phyloP scores from a whole-genome alignment of 768 basidiomycete genomes.

The Pisolithus orientalis region DNA sequence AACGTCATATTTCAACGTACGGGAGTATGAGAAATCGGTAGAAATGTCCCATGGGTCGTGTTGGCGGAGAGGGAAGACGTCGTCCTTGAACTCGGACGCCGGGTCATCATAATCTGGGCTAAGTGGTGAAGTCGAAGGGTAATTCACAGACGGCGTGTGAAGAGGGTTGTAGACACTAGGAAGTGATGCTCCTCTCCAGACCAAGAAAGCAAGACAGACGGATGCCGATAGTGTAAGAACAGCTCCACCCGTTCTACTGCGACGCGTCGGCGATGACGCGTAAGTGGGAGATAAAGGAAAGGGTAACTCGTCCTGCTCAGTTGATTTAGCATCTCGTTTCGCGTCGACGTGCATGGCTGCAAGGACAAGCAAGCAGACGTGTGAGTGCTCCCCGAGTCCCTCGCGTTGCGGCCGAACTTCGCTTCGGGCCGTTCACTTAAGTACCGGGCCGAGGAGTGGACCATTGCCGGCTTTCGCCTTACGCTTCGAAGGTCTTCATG shows the following conservation, averaged over 20 bases:
- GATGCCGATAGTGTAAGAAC: conserved; percentile 15
- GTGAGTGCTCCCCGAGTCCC: background rate
- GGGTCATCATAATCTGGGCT: conserved; percentile 24
- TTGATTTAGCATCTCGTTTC: background rate
- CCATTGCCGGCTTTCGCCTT: background rate
- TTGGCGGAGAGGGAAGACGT: conserved; percentile 59
- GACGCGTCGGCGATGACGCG: background rate
- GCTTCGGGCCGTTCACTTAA: too few species aligned
- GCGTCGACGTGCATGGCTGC: background rate
- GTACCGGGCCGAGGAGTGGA: background rate
- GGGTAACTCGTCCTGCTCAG: conserved; percentile 17
- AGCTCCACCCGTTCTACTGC: conserved; percentile 1
- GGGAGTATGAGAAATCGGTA: conserved; percentile 65
- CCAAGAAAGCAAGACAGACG: conserved; percentile 14
- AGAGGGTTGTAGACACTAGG: background rate
- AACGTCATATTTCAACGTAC: conserved; percentile 61
- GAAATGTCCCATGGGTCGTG: conserved; percentile 63
- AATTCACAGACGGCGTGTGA: background rate
- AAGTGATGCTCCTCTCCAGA: conserved; percentile 7
- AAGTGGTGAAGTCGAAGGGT: conserved; percentile 4
- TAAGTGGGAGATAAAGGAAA: conserved; percentile 2
- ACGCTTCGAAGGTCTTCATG: too few species aligned
- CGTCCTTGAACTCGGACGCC: conserved; percentile 40
- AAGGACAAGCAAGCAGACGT: background rate
- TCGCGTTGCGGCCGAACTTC: background rate